Percentiles rank a stretch among this genome's conserved stretches.
Evolutionary conservation across 306 rosid species (phyloP).

Genomic region (Quercus engelmannii): DNA sequence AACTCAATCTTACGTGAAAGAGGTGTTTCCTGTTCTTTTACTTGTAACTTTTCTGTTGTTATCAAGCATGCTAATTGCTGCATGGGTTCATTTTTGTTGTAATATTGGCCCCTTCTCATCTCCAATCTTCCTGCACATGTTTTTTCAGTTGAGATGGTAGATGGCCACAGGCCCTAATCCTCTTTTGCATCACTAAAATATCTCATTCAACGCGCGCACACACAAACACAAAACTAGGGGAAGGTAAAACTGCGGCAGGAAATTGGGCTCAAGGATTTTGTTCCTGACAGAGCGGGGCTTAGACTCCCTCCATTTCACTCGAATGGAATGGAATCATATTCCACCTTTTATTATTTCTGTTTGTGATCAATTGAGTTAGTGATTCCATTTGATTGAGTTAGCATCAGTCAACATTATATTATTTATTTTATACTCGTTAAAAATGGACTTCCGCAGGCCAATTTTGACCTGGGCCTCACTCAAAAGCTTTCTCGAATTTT

Average conservation of each 20-base stretch:
- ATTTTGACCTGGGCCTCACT: not conserved
- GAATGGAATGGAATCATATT: conserved; percentile 50
- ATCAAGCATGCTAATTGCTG: too few relatives aligned
- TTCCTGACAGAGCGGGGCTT: conserved; percentile 9
- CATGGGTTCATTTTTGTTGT: too few relatives aligned
- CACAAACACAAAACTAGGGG: not conserved
- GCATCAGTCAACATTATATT: not conserved
- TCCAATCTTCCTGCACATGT: too few relatives aligned
- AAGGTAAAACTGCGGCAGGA: not conserved
- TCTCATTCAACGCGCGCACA: too few relatives aligned
- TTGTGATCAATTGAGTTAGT: too few relatives aligned
- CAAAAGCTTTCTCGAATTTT: not conserved
- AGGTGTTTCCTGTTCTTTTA: too few relatives aligned
- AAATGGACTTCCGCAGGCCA: not conserved
- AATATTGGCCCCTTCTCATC: too few relatives aligned
- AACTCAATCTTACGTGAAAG: too few relatives aligned
- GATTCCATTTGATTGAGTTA: not conserved
- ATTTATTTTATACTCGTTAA: not conserved
- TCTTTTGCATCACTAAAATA: too few relatives aligned
- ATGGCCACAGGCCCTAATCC: too few relatives aligned
- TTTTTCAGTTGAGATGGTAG: too few relatives aligned
- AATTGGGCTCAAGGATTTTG: conserved; percentile 20
- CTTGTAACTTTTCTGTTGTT: too few relatives aligned
- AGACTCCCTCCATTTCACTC: conserved; percentile 12
- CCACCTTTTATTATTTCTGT: not conserved